Percentiles rank a stretch among this genome's conserved stretches.
Conservation (phyloP, 1,284 basidiomycete genomes). For the Puccinia hordei region DNA sequence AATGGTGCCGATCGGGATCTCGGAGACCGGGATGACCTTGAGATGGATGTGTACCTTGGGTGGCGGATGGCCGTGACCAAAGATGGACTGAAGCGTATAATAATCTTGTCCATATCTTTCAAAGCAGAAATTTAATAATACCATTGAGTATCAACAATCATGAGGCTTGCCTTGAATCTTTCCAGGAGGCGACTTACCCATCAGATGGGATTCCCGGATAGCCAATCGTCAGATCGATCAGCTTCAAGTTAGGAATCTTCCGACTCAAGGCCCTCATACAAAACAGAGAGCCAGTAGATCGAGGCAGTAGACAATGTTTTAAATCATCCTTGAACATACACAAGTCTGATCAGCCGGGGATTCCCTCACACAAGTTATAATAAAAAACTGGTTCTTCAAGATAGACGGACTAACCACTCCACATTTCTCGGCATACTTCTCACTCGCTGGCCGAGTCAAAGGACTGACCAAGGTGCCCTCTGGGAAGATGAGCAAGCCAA, state of each 20-base stretch:
- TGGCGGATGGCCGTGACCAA: conserved; percentile 77
- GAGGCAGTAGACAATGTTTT: conserved; percentile 76
- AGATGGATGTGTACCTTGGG: conserved; percentile 85
- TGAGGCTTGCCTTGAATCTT: no score
- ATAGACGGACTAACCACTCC: conserved; percentile 68
- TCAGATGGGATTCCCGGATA: conserved; percentile 73
- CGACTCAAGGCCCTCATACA: conserved; percentile 78
- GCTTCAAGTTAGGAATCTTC: conserved; percentile 72
- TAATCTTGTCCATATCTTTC: conserved; percentile 73
- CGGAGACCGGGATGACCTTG: conserved; percentile 59
- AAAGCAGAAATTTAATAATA: no score
- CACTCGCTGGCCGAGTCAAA: conserved; percentile 77
- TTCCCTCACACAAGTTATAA: no score
- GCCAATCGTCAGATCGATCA: conserved; percentile 84
- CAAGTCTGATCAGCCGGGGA: no score
- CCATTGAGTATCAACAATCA: no score
- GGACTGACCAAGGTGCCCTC: conserved; percentile 87
- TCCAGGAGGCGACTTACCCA: conserved; percentile 58
- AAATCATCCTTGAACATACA: conserved; percentile 74
- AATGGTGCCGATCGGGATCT: conserved; percentile 28
- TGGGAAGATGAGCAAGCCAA: conserved; percentile 84
- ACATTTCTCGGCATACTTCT: conserved; percentile 77
- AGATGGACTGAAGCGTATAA: conserved; percentile 85
- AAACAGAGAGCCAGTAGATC: conserved; percentile 85
- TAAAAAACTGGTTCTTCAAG: no score